Conservation (phyloP, 192 early-diverging fungal genomes). For the Podila horticola region DNA sequence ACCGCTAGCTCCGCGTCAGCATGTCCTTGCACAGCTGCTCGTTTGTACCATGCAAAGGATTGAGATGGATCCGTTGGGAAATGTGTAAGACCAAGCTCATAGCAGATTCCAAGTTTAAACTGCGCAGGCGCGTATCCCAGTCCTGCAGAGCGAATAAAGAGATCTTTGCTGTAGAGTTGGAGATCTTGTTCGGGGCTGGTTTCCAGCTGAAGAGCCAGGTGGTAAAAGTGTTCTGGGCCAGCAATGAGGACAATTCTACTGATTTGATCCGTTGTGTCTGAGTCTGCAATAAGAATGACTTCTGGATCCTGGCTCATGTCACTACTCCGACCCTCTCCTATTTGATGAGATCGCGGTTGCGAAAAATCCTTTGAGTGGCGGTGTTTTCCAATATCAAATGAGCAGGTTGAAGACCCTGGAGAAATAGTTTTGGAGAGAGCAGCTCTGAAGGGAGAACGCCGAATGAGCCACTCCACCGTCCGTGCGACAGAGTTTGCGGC, state of each 20-base stretch:
- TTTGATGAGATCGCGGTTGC: background rate
- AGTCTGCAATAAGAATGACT: constrained; percentile 22
- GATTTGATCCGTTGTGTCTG: constrained; percentile 12
- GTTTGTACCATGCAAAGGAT: constrained; percentile 68
- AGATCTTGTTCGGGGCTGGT: constrained; percentile 24
- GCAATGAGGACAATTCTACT: constrained; percentile 25
- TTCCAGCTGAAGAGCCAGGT: constrained; percentile 44
- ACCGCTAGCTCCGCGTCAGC: constrained; percentile 68
- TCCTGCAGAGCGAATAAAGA: constrained; percentile 67
- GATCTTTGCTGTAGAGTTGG: constrained; percentile 58
- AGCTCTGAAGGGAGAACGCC: background rate
- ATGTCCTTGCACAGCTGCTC: constrained; percentile 71
- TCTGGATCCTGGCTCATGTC: background rate
- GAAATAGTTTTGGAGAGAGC: background rate
- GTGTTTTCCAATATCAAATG: background rate
- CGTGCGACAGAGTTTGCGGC: background rate
- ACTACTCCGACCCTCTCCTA: background rate
- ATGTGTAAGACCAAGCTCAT: constrained; percentile 62
- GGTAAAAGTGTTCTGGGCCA: constrained; percentile 46
- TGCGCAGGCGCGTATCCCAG: constrained; percentile 70
- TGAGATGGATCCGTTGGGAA: constrained; percentile 58
- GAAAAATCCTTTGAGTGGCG: background rate
- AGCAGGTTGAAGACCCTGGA: background rate
- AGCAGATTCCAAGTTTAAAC: constrained; percentile 65
- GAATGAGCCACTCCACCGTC: background rate